phyloP scores from a whole-genome alignment of 2,329 filamentous ascomycete species.

The Ceratocystis cubensis region DNA sequence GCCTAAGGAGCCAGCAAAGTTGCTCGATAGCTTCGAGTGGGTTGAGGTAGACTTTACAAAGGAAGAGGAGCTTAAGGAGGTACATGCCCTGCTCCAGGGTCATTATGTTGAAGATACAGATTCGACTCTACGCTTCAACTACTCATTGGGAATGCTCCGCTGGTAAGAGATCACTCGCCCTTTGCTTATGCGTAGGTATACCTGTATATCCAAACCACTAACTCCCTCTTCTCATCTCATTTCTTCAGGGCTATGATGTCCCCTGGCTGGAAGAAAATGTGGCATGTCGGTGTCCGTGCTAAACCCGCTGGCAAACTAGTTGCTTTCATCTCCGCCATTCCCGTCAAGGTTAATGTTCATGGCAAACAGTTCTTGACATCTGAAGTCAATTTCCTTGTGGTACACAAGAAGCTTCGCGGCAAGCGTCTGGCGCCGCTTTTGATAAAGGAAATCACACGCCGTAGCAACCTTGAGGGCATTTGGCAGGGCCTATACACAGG shows the following conservation, averaged over 20 bases:
- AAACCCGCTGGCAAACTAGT: conserved; percentile 74
- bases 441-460: conserved; percentile 93
- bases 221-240: too few species aligned
- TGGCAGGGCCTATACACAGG: conserved; percentile 96
- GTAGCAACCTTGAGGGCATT: conserved; percentile 73
- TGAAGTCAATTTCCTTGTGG: conserved; percentile 96
- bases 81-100: conserved; percentile 79
- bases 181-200: too few species aligned
- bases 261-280: conserved; percentile 84
- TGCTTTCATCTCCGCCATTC: conserved; percentile 90
- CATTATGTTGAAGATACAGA: conserved; percentile 98
- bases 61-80: conserved; percentile 68
- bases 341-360: conserved; percentile 69
- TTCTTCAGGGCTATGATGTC: conserved; percentile 65
- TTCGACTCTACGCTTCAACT: conserved; percentile 96
- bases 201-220: too few species aligned
- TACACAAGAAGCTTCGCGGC: conserved; percentile 92
- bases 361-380: conserved; percentile 62
- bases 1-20: conserved; percentile 58
- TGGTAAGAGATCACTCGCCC: conserved; percentile 45
- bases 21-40: conserved; percentile 87
- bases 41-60: conserved; percentile 75
- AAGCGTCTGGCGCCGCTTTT: conserved; percentile 87
- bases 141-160: conserved; percentile 75
- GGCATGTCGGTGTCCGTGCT: conserved; percentile 89